Evolutionary conservation across 805 yeast genomes (phyloP).

Genomic region (Candida palmyrensis): DNA sequence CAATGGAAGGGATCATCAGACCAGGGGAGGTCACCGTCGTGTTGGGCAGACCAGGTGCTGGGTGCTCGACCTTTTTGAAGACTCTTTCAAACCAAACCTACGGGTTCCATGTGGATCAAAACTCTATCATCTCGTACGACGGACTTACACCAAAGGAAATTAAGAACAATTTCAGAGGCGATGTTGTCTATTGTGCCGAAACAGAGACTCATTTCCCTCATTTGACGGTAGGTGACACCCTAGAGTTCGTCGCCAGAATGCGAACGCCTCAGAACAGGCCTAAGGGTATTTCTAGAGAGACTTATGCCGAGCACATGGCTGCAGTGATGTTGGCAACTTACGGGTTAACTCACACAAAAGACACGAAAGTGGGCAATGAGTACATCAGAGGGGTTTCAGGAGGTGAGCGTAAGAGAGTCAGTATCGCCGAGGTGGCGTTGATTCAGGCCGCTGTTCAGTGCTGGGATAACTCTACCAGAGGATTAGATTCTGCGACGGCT

Average conservation of each 20-base stretch:
- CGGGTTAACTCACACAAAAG: constrained; percentile 55
- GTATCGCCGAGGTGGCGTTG: constrained; percentile 60
- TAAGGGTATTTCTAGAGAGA: constrained; percentile 52
- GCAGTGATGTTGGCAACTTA: constrained; percentile 49
- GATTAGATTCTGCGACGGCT: constrained; percentile 68
- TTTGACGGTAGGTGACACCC: constrained; percentile 61
- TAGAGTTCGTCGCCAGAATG: constrained; percentile 56
- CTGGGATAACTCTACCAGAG: constrained; percentile 70
- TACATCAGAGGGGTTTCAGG: constrained; percentile 68
- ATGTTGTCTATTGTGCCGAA: constrained; percentile 67
- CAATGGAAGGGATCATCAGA: constrained; percentile 58
- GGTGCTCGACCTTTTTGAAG: constrained; percentile 64
- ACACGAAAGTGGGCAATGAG: constrained; percentile 64
- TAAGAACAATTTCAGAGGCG: constrained; percentile 53
- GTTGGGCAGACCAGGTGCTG: constrained; percentile 80
- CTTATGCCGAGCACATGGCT: constrained; percentile 49
- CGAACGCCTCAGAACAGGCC: constrained; percentile 60
- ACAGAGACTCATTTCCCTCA: constrained; percentile 66
- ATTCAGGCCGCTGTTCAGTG: constrained; percentile 51
- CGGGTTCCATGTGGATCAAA: constrained; percentile 48
- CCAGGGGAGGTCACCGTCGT: constrained; percentile 70
- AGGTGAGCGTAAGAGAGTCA: constrained; percentile 69
- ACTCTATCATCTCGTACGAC: constrained; percentile 46
- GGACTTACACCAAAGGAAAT: constrained; percentile 53
- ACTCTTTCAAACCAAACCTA: constrained; percentile 60